Evolutionary conservation across 2,329 filamentous ascomycete species (phyloP), one percentile per base, ranked within the genome.

Genomic region (Cladosporium sp.): DNA sequence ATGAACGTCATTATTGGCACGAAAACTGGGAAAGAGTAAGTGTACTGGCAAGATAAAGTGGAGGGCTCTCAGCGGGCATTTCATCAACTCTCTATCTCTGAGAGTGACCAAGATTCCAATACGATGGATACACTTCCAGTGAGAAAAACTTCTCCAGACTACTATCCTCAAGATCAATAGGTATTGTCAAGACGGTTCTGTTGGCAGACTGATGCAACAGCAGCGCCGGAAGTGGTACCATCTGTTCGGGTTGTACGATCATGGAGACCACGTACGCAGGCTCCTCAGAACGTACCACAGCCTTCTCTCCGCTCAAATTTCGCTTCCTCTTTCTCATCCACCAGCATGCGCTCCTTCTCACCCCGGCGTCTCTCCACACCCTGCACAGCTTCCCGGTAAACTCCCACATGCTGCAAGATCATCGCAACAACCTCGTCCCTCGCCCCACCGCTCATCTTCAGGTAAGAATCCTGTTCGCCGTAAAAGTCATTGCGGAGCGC

Each of bases 1-100:
- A 78, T 84, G 77, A 80, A 78, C 36, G 82, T 80, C 70, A 74
- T 82, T 44, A 77, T 82, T 58, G 82, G 76, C 32, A 68, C 26
- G 34, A 67, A 66, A 44, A 21, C 34, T 12, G 21, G 24, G n/a
- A 18, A 34, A 41, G 11, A 58, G 55, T 34, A 55, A 10, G 24
- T 58, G n/a, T 21, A 6, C 8, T 24, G n/a, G n/a, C n/a, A 8
- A 21, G 2, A 47, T 8, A 24, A 18, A 47, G 10, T 4, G 10
- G n/a, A 18, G n/a, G 10, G 3, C 1, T 4, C 8, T 5, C 38
- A 44, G 7, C 38, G 41, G 8, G n/a, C n/a, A 1, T 8, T 24
- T 8, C 2, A 21, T 12, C 41, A 21, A n/a, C n/a, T 47, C n/a
- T 11, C n/a, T 47, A 4, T 47, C 1, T 12, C 4, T n/a, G 10